Base-by-base conservation (phyloP, 192 early-diverging fungal species). In the Entomortierella chlamydospora region DNA sequence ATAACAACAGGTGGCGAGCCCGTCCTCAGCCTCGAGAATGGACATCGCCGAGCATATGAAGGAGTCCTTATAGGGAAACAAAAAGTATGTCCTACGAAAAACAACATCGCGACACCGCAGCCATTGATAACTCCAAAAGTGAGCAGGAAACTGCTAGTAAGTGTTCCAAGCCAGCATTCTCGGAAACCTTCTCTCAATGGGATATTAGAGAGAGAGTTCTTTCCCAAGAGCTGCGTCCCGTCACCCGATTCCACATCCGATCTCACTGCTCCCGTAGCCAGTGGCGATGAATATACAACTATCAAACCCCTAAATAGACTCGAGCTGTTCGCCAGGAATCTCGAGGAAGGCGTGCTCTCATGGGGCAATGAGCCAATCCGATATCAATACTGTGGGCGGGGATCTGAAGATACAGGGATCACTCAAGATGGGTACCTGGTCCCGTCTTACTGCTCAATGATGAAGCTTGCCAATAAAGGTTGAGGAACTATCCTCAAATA, bases 321-420 rank as follows among this genome's bases (percentile, higher is more conserved):
- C 11, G 92, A 93, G 63, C 58, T 93, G 52, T 93, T 93, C 82
- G 91, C 90, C 15, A 70, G 92, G 20, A 88, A 83, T 57, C 67
- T 91, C 18, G 60, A 81, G 20, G 76, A 82, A 30, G 87, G 85
- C 8, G 90, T 89, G 83, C 72, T 85, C 0, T 81, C 83, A 25
- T 93, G 91, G 91, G 93, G 93, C 2, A 94, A 94, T 50, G 91
- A 94, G 71, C 76, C 76, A 3, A 59, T 79, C 22, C 68, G 63
- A 22, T 64, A 66, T 23, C 76, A 79, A 22, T 79, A 79, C 50
- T 70, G 68, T 54, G 76, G 76, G 29, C 39, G 61, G 26, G 54
- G 34, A 4, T 31, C 55, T 17, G 55, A 23, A 5, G 15, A 42
- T 26, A n/a, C 51, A 4, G 20, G 17, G 0, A 25, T 45, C 26